Conservation (phyloP, 495 filamentous ascomycete species). For the Talaromyces liani region DNA sequence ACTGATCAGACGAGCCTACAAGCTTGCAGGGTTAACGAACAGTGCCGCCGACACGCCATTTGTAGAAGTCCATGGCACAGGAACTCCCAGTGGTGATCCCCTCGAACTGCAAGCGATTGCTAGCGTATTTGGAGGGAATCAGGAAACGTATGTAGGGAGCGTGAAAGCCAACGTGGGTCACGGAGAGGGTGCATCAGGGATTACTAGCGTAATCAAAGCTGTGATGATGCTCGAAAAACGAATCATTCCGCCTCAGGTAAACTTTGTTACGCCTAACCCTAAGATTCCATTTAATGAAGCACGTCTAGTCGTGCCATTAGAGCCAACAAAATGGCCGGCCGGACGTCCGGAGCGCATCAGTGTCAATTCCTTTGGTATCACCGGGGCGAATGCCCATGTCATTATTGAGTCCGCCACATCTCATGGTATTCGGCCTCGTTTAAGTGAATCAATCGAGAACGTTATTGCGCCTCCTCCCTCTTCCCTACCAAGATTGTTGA, state of each 20-base stretch:
- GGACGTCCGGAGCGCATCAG: conserved; percentile 18
- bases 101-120: conserved; percentile 38
- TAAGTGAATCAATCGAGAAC: background rate
- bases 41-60: conserved; percentile 19
- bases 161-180: conserved; percentile 33
- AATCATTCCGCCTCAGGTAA: conserved; percentile 28
- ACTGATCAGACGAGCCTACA: conserved; percentile 28
- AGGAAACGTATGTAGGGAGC: conserved; percentile 20
- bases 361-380: conserved; percentile 26
- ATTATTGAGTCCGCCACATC: conserved; percentile 11
- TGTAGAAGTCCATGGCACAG: conserved; percentile 20
- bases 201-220: conserved; percentile 28
- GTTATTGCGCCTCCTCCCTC: background rate
- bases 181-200: conserved; percentile 27
- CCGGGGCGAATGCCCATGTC: conserved; percentile 26
- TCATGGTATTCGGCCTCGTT: background rate
- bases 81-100: conserved; percentile 27
- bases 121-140: conserved; percentile 25
- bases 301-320: conserved; percentile 15
- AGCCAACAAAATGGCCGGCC: conserved; percentile 14
- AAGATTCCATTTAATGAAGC: conserved; percentile 8
- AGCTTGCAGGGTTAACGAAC: conserved; percentile 16
- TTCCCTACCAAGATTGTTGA: background rate
- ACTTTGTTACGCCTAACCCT: conserved; percentile 23
- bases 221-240: conserved; percentile 24